phyloP scores from a whole-genome alignment of 768 basidiomycete species.

The Boletus vermiculosoides region DNA sequence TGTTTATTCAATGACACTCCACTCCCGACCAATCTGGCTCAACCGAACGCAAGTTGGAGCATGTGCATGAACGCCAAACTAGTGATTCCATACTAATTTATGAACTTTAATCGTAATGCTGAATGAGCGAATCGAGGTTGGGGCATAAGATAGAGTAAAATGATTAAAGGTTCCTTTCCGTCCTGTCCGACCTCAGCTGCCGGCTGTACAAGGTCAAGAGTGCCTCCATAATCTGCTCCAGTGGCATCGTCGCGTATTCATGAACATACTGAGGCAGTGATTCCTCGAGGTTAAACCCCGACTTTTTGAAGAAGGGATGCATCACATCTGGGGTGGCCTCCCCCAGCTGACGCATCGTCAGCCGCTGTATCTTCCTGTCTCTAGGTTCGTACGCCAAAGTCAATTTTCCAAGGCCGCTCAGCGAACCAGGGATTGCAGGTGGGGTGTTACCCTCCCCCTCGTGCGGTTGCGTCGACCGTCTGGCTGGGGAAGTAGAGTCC shows the following conservation, averaged over 20 bases:
- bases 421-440: background rate
- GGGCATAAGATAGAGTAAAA: background rate
- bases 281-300: slow-evolving; percentile 80
- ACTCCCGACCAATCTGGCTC: background rate
- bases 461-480: slow-evolving; percentile 17
- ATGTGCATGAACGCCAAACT: background rate
- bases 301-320: slow-evolving; percentile 84
- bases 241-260: slow-evolving; percentile 79
- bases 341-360: slow-evolving; percentile 82
- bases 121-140: background rate
- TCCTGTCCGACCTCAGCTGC: slow-evolving; percentile 49
- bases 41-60: background rate
- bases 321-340: slow-evolving; percentile 88
- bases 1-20: slow-evolving; percentile 11
- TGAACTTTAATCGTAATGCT: background rate
- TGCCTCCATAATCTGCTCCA: slow-evolving; percentile 83
- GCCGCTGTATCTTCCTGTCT: slow-evolving; percentile 68
- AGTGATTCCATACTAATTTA: background rate
- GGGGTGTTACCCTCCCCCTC: slow-evolving; percentile 11
- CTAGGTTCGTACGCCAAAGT: slow-evolving; percentile 52
- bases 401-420: slow-evolving; percentile 14
- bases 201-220: slow-evolving; percentile 74
- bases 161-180: slow-evolving; percentile 12
- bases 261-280: slow-evolving; percentile 85
- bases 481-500: slow-evolving; percentile 5